Evolutionary conservation across 495 filamentous ascomycete species (phyloP), one percentile per base, ranked within the genome.

Genomic region (Daldinia grandis): DNA sequence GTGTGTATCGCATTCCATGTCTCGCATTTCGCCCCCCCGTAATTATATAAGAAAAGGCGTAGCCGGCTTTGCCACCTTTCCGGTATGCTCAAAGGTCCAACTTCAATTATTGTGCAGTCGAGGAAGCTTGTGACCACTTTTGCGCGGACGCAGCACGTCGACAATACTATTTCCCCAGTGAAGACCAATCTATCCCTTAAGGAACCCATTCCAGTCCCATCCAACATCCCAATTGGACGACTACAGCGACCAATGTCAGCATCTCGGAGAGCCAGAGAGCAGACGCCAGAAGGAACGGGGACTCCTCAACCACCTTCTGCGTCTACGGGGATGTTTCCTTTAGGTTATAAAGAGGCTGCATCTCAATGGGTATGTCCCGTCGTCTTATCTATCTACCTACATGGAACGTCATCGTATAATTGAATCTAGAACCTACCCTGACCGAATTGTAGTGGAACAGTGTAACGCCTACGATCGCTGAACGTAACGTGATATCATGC

Each of bases 331-430:
- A 89, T 86, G 77, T 98, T 98, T 72, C 93, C 95, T 3, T 80
- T 99, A 24, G 91, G 93, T 25, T 97, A 96, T 81, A 93, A 93
- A 72, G 95, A 97, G 57, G 95, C 91, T 12, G 92, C 95, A 63
- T 87, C 82, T 58, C 96, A 99, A 86, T 99, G 95, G 95, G 93
- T 94, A 82, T 28, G 89, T 83, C 7, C 28, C 21, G 3, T 58
- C 30, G 15, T n/a, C 17, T 56, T n/a, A 17, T 49, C 17, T 17
- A 42, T n/a, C n/a, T n/a, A n/a, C n/a, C n/a, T n/a, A n/a, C n/a
- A n/a, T n/a, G n/a, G 19, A 4, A 42, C 10, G 25, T 37, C 10
- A 4, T 4, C 27, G 5, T 27, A 25, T 15, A 19, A 30, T 30
- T 56, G 3, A 30, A 56, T 27, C 15, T 56, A 12, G 33, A 33